Conservation (phyloP, 2,329 filamentous ascomycete genomes). For the Sordariomycetes sp. region DNA sequence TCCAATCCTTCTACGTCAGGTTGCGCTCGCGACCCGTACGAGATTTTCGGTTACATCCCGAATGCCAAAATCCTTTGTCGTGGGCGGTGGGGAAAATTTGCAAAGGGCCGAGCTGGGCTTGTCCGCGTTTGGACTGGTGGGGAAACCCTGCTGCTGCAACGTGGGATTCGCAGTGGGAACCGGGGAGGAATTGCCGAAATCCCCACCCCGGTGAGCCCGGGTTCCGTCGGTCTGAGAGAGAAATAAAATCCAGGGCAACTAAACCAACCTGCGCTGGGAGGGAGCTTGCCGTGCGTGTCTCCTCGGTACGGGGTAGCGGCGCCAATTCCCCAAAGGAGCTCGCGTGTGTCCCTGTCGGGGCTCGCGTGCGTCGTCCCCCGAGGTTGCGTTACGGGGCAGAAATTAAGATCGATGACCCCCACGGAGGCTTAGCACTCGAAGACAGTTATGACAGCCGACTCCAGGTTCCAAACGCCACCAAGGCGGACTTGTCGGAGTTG, state of each 20-base stretch:
- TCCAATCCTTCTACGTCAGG: not conserved
- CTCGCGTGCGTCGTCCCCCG: no score
- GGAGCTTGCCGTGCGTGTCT: not conserved
- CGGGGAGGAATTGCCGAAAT: not conserved
- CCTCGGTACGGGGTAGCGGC: no score
- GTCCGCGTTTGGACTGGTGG: not conserved
- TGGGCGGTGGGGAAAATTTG: not conserved
- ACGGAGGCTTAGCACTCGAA: not conserved
- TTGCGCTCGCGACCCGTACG: not conserved
- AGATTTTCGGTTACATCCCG: not conserved
- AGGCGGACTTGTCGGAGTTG: not conserved
- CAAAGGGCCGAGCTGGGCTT: not conserved
- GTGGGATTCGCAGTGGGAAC: not conserved
- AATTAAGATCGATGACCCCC: not conserved
- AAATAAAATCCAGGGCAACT: not conserved
- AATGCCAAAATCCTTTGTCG: not conserved
- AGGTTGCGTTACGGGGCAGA: not conserved
- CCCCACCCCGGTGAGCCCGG: not conserved
- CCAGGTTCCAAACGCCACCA: not conserved
- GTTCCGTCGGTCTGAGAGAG: not conserved
- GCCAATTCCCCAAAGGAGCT: not conserved
- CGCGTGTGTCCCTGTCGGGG: no score
- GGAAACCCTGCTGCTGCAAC: not conserved
- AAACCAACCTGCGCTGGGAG: no score
- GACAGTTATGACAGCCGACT: not conserved